phyloP scores from a whole-genome alignment of 2,329 filamentous ascomycete species.

The Diaporthe sp. region DNA sequence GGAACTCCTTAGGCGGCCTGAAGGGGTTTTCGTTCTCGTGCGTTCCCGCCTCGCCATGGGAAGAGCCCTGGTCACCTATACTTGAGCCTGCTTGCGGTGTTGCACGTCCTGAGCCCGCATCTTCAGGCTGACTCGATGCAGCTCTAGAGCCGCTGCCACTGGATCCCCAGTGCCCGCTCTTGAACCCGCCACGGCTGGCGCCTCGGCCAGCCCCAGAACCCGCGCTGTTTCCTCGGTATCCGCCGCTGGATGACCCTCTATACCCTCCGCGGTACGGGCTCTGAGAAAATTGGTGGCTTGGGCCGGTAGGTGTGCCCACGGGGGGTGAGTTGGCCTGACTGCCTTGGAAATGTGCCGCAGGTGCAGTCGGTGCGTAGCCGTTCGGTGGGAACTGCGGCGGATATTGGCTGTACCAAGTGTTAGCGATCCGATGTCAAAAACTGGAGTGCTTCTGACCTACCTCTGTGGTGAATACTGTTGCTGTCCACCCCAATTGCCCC shows the following conservation, averaged over 20 bases:
- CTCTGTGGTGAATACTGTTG: slow-evolving; percentile 56
- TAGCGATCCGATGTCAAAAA: slow-evolving; percentile 43
- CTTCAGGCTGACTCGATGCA: slow-evolving; percentile 47
- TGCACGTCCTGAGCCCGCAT: slow-evolving; percentile 46
- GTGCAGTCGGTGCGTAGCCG: slow-evolving; percentile 62
- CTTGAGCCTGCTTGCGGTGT: slow-evolving; percentile 43
- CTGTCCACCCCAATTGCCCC: slow-evolving; percentile 56
- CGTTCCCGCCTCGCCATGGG: slow-evolving; percentile 54
- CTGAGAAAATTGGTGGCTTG: slow-evolving; percentile 66
- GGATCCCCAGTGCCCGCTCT: slow-evolving; percentile 79
- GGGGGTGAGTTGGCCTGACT: slow-evolving; percentile 61
- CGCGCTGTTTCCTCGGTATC: slow-evolving; percentile 73
- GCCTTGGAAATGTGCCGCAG: slow-evolving; percentile 67
- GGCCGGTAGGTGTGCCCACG: slow-evolving; percentile 71
- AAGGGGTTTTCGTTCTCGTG: slow-evolving; percentile 72
- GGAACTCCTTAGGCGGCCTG: slow-evolving; percentile 74
- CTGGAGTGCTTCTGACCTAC: slow-evolving; percentile 51
- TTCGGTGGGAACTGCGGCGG: slow-evolving; percentile 71
- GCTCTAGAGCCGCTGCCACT: slow-evolving; percentile 56
- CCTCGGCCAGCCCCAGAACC: slow-evolving; percentile 62
- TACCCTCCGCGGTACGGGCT: slow-evolving; percentile 61
- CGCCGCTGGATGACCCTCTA: slow-evolving; percentile 61
- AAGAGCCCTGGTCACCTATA: slow-evolving; percentile 33
- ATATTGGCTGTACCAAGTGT: slow-evolving; percentile 67
- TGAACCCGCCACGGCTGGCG: slow-evolving; percentile 72